Evolutionary conservation across 768 basidiomycete genomes (phyloP).

Genomic region (Leccinum arenicola): DNA sequence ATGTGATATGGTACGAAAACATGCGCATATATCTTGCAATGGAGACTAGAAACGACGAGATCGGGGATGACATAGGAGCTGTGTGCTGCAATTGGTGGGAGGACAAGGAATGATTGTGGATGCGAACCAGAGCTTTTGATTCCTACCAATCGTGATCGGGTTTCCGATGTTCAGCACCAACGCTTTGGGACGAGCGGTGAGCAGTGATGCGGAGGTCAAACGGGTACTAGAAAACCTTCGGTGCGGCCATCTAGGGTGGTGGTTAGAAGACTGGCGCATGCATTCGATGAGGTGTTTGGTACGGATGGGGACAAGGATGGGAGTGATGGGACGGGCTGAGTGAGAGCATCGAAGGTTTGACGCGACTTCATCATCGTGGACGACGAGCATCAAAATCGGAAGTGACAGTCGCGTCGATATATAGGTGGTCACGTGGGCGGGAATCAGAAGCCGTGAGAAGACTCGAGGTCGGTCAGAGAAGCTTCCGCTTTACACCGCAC

Average conservation of each 20-base stretch:
- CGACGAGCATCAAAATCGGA: not conserved
- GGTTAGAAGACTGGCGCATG: conserved; percentile 76
- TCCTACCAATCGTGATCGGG: conserved; percentile 69
- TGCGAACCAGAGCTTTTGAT: conserved; percentile 60
- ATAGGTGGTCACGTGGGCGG: conserved; percentile 12
- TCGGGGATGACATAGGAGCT: conserved; percentile 65
- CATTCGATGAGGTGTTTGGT: conserved; percentile 26
- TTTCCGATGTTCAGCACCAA: conserved; percentile 58
- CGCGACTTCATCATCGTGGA: conserved; percentile 22
- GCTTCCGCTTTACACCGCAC: conserved; percentile 10
- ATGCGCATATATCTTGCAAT: conserved; percentile 81
- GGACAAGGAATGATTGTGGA: not conserved
- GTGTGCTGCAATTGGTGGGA: conserved; percentile 2
- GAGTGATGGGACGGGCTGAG: conserved; percentile 30
- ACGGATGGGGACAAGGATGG: conserved; percentile 16
- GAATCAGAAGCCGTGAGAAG: conserved; percentile 1
- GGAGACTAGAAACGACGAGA: conserved; percentile 60
- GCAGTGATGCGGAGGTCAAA: not conserved
- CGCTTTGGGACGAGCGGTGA: conserved; percentile 36
- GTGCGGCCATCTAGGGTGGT: conserved; percentile 53
- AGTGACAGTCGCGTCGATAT: conserved; percentile 10
- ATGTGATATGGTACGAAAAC: conserved; percentile 17
- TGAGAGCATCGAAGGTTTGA: conserved; percentile 20
- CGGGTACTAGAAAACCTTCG: conserved; percentile 47
- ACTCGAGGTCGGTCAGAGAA: not conserved